Evolutionary conservation across 495 filamentous ascomycete genomes (phyloP).

Genomic region (Xylaria bambusicola): DNA sequence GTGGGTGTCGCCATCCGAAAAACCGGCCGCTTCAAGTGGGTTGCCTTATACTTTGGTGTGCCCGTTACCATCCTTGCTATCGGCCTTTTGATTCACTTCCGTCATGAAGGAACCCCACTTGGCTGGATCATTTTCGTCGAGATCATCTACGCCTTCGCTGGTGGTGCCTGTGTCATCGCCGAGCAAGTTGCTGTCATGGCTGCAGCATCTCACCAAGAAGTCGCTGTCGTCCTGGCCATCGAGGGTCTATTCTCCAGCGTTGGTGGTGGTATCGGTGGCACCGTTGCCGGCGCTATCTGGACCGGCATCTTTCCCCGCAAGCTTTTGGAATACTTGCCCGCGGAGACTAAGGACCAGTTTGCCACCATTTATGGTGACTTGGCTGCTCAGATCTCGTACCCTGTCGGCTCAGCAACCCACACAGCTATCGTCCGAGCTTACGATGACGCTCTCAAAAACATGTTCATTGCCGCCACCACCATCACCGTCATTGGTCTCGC

Average conservation of each 20-base stretch:
- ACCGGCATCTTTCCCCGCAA: conserved; percentile 57
- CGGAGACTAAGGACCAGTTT: conserved; percentile 47
- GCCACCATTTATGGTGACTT: conserved; percentile 56
- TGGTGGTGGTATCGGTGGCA: conserved; percentile 64
- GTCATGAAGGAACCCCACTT: conserved; percentile 53
- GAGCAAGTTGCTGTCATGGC: conserved; percentile 71
- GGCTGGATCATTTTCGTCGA: conserved; percentile 77
- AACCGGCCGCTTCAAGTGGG: conserved; percentile 60
- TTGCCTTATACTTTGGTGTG: conserved; percentile 54
- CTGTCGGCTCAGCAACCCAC: conserved; percentile 50
- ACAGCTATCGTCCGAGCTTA: conserved; percentile 60
- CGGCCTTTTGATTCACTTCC: conserved; percentile 76
- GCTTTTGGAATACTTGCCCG: conserved; percentile 59
- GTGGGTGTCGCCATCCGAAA: conserved; percentile 58
- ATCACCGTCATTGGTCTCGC: conserved; percentile 52
- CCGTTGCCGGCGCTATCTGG: conserved; percentile 69
- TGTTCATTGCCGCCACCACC: conserved; percentile 56
- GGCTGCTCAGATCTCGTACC: conserved; percentile 53
- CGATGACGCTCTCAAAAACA: conserved; percentile 54
- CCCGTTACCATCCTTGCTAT: conserved; percentile 66
- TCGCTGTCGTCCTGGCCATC: conserved; percentile 67
- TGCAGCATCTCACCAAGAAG: conserved; percentile 62
- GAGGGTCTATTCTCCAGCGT: conserved; percentile 61
- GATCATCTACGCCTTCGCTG: conserved; percentile 74
- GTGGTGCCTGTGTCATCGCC: conserved; percentile 59